These are phyloP conservation scores for Globisporangium heterothallicum DNA, from an alignment of 352 stramenopile species.

Conservation along the genomic window DNA sequence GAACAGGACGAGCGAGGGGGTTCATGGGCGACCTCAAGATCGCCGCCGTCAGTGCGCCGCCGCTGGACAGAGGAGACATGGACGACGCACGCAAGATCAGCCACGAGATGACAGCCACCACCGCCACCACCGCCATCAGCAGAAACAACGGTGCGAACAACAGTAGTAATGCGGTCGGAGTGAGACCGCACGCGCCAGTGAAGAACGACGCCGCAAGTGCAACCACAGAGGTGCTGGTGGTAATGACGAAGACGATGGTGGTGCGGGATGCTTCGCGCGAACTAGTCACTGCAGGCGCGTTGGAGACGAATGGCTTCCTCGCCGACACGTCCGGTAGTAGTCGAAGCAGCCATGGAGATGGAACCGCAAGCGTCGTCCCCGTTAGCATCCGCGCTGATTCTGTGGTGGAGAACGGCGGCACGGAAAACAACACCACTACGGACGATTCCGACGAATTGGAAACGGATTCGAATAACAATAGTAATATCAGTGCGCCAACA, in stretches of 20 bases:
- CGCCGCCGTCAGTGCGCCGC: constrained; percentile 7
- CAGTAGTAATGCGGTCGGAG: constrained; percentile 2
- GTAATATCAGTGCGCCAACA: neutral
- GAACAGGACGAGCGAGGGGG: constrained; percentile 6
- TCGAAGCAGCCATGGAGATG: neutral
- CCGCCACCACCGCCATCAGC: neutral
- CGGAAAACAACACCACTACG: neutral
- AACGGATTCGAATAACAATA: constrained; percentile 4
- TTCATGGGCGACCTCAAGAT: constrained; percentile 14
- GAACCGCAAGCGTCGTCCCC: neutral
- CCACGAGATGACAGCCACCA: neutral
- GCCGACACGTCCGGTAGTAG: neutral
- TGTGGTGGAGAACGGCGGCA: neutral
- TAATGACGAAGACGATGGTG: neutral
- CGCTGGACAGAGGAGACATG: constrained; percentile 1
- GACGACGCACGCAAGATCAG: constrained; percentile 1
- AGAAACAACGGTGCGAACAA: neutral
- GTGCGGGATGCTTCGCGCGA: neutral
- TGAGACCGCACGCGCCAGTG: neutral
- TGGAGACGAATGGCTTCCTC: neutral
- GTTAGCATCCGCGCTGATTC: too few species aligned
- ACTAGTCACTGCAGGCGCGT: neutral
- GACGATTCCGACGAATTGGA: constrained; percentile 11
- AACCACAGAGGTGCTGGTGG: neutral
- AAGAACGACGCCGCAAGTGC: constrained; percentile 1